A percentile compares a stretch with the other conserved stretches of the same genome.
Conservation (phyloP, 352 stramenopile genomes). For the Globisporangium recalcitrans region DNA sequence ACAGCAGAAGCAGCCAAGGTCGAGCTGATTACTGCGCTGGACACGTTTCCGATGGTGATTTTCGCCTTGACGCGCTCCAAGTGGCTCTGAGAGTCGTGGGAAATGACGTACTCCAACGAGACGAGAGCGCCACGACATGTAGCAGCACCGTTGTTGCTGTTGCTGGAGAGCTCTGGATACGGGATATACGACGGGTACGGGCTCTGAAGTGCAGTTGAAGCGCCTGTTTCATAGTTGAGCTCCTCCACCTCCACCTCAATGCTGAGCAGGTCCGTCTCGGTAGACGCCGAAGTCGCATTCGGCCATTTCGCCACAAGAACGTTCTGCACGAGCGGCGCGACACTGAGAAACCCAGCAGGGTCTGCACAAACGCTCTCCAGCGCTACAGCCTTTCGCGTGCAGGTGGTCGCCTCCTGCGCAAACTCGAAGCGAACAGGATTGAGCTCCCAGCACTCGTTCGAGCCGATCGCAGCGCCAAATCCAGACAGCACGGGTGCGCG, state of each 20-base stretch:
- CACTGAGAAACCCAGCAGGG: conserved; percentile 10
- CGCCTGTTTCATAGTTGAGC: conserved; percentile 11
- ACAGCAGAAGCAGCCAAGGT: neutral
- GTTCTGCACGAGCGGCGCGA: conserved; percentile 15
- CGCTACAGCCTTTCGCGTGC: conserved; percentile 10
- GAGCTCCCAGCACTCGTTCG: conserved; percentile 25
- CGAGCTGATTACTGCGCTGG: neutral
- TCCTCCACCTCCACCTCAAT: conserved; percentile 19
- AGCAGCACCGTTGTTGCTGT: conserved; percentile 1
- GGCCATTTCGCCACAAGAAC: conserved; percentile 22
- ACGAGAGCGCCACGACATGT: conserved; percentile 25
- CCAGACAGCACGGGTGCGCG: conserved; percentile 20
- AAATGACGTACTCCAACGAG: conserved; percentile 21
- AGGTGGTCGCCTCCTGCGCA: conserved; percentile 8
- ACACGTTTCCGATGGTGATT: conserved; percentile 24
- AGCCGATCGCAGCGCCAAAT: conserved; percentile 13
- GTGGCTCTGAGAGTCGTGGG: conserved; percentile 26
- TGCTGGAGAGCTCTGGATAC: conserved; percentile 7
- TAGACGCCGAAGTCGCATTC: conserved; percentile 13
- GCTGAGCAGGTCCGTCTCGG: neutral
- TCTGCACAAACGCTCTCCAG: conserved; percentile 17
- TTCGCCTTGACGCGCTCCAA: conserved; percentile 21
- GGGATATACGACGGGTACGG: conserved; percentile 27
- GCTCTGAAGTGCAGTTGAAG: neutral
- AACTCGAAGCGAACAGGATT: conserved; percentile 26